Evolutionary conservation across 371 early-diverging fungal species (phyloP).

Genomic region (Rhizopus microsporus): DNA sequence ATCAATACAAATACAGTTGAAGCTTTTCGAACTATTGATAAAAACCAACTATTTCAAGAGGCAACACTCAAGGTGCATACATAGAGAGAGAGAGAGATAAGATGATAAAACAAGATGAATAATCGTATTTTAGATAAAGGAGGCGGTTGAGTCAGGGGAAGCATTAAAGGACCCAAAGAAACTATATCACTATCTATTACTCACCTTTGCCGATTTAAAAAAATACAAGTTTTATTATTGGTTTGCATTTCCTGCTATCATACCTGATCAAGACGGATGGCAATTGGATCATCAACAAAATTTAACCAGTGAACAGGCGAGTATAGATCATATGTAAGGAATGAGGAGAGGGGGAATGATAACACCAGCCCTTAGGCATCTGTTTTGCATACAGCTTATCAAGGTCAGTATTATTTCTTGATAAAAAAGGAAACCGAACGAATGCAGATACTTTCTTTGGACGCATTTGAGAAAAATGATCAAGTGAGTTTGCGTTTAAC

Average conservation of each 20-base stretch:
- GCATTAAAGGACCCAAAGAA: conserved; percentile 63
- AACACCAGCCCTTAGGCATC: too few relatives aligned
- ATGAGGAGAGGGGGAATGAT: too few relatives aligned
- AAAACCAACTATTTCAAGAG: conserved; percentile 63
- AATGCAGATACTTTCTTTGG: conserved; percentile 24
- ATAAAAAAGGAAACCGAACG: conserved; percentile 7
- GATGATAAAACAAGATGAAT: background rate
- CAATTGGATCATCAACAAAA: background rate
- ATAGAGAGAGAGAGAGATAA: background rate
- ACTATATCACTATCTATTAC: conserved; percentile 67
- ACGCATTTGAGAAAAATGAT: conserved; percentile 27
- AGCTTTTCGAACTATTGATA: conserved; percentile 83
- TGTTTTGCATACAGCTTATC: conserved; percentile 7
- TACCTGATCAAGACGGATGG: conserved; percentile 45
- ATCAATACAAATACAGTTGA: conserved; percentile 92
- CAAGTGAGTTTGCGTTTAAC: conserved; percentile 11
- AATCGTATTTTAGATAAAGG: conserved; percentile 57
- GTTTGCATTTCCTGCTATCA: conserved; percentile 88
- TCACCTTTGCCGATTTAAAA: conserved; percentile 93
- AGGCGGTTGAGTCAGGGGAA: conserved; percentile 64
- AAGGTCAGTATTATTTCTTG: conserved; percentile 11
- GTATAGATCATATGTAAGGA: background rate
- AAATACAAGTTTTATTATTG: conserved; percentile 92
- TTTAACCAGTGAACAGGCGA: background rate
- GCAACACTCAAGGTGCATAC: conserved; percentile 58